Evolutionary conservation across 73 alveolate genomes (phyloP), one percentile per base, ranked within the genome.

Genomic region (Paramecium biaurelia): DNA sequence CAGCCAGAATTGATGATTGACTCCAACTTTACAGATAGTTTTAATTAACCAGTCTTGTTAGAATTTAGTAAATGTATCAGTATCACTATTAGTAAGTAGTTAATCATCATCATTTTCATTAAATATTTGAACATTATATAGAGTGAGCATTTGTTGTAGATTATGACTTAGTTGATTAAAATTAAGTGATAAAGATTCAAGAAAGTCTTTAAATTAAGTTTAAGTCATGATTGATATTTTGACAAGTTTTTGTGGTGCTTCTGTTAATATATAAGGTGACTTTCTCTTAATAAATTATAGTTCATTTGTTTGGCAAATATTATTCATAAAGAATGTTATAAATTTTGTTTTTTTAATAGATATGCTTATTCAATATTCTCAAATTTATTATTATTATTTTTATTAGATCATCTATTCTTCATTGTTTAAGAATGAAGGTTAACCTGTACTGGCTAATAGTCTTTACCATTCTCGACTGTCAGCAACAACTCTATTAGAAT

Each of bases 381-480:
- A 63, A 30, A 32, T 30, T 37, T 72, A 42, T 35, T 72, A 72
- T 32, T 72, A 72, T 72, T 72, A 72, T 32, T 72, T 32, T 72
- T 72, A 15, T 72, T 63, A 63, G 49, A 72, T 20, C 35, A 72
- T 72, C 58, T 72, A 8, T 2, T 89, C 94, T 23, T 89, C 94
- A 45, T 89, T 82, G 7, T 85, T 92, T 5, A 70, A 49, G 86
- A 97, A 95, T 49, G 96, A 86, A 1, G 99, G 99, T 79, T 97
- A 96, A 43, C 99, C 99, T 18, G 99, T 97, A 70, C 99, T 93
- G 34, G 98, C 98, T 88, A 97, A 63, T 14, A 97, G 90, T 93
- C 98, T 97, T 92, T 95, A 89, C 96, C 96, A 97, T 92, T 95
- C 95, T 30, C 96, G 92, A 53, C 96, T 85, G 34, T 92, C 93